These are phyloP conservation scores for Beta vulgaris DNA, from an alignment of 148 eudicot genomes.

Conservation along the genomic window DNA sequence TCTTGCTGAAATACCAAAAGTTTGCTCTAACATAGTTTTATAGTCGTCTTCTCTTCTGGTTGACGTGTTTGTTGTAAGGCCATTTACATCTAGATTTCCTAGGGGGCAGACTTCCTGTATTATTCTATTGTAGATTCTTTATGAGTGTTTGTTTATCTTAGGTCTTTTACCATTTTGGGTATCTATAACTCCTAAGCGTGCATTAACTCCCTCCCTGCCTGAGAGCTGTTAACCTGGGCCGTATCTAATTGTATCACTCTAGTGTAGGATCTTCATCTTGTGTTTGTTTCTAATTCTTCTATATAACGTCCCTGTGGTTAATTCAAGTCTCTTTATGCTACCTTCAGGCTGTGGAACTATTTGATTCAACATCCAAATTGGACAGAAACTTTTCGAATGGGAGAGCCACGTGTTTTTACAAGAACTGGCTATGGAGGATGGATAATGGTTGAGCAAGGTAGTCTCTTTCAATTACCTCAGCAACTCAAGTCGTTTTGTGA, in stretches of 20 bases:
- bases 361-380: conserved; percentile 64
- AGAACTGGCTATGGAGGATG: conserved; percentile 51
- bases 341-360: conserved; percentile 60
- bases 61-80: not conserved
- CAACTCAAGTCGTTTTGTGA: not conserved
- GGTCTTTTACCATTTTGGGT: not conserved
- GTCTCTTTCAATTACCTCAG: not conserved
- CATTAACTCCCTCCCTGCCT: not conserved
- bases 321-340: conserved; percentile 7
- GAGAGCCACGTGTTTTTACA: conserved; percentile 58
- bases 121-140: not conserved
- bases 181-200: not conserved
- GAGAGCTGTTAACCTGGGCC: not conserved
- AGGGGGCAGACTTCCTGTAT: not conserved
- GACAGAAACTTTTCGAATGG: conserved; percentile 57
- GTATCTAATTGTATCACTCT: not conserved
- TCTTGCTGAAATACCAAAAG: not conserved
- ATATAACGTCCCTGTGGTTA: not conserved
- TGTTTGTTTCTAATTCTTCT: not conserved
- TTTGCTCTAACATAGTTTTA: not conserved
- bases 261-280: too few relatives aligned
- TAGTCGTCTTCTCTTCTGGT: not conserved
- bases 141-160: not conserved
- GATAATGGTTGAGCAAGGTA: conserved; percentile 39
- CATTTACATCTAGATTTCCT: not conserved